A percentile compares a stretch with the other conserved stretches of the same genome.
These are phyloP conservation scores for Amphichorda felina DNA, from an alignment of 2,329 filamentous ascomycete species.

Conservation along the genomic window DNA sequence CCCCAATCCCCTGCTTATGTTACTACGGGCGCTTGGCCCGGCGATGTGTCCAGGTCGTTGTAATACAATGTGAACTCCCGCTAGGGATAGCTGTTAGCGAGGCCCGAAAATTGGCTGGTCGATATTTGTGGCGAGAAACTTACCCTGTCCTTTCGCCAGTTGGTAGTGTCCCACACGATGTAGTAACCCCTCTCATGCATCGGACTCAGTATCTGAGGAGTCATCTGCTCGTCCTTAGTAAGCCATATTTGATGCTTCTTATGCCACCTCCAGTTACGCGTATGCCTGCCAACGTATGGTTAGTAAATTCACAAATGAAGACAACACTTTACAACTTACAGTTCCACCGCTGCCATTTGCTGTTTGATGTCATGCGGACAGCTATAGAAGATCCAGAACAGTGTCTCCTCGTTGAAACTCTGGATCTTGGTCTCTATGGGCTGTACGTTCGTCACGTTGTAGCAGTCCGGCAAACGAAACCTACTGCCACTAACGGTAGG, in stretches of 20 bases:
- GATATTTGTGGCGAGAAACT: conserved; percentile 13
- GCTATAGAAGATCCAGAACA: conserved; percentile 61
- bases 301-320: conserved; percentile 1
- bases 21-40: conserved; percentile 17
- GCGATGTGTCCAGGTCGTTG: conserved; percentile 43
- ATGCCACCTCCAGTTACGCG: conserved; percentile 57
- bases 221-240: conserved; percentile 56
- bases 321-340: conserved; percentile 31
- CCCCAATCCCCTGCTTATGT: conserved; percentile 2
- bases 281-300: conserved; percentile 31
- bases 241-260: conserved; percentile 56
- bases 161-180: conserved; percentile 51
- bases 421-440: conserved; percentile 53
- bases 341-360: conserved; percentile 48
- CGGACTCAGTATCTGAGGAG: conserved; percentile 44
- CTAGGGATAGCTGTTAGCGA: conserved; percentile 19
- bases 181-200: conserved; percentile 54
- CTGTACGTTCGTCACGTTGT: conserved; percentile 54
- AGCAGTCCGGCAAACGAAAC: conserved; percentile 52
- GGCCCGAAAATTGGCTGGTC: no score
- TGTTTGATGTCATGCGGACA: conserved; percentile 52
- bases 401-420: conserved; percentile 56
- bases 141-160: conserved; percentile 53
- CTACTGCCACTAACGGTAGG: conserved; percentile 38
- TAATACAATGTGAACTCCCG: conserved; percentile 51